Percentiles rank a stretch among this genome's conserved stretches.
These are phyloP conservation scores for Heimioporus punctisporus DNA, from an alignment of 1,284 basidiomycete genomes.

Conservation along the genomic window DNA sequence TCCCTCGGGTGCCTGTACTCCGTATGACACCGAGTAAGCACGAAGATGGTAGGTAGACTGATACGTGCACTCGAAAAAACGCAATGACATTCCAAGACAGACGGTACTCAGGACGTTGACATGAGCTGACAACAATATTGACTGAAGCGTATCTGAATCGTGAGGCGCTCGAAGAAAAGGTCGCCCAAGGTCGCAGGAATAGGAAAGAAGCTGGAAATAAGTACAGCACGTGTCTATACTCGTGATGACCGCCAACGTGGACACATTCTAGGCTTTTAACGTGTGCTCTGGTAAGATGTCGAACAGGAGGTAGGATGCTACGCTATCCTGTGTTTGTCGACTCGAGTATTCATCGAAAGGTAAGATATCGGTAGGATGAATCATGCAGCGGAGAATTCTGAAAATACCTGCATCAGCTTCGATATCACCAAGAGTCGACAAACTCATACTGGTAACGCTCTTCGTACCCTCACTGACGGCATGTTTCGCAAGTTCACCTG, in stretches of 20 bases:
- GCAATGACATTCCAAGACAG: slow-evolving; percentile 20
- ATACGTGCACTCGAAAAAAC: slow-evolving; percentile 69
- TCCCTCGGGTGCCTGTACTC: slow-evolving; percentile 80
- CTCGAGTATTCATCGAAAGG: neutral
- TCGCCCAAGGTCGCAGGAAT: slow-evolving; percentile 78
- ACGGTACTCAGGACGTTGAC: slow-evolving; percentile 54
- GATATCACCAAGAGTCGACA: neutral
- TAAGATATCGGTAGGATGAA: slow-evolving; percentile 1
- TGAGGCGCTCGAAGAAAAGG: slow-evolving; percentile 76
- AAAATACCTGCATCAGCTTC: slow-evolving; percentile 11
- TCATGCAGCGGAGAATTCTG: slow-evolving; percentile 36
- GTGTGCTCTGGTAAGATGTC: slow-evolving; percentile 5
- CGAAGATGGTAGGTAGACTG: slow-evolving; percentile 74
- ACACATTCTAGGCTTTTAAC: slow-evolving; percentile 42
- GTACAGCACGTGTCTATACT: slow-evolving; percentile 56
- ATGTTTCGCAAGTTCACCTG: slow-evolving; percentile 66
- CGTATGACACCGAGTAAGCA: slow-evolving; percentile 73
- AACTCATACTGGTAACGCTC: slow-evolving; percentile 43
- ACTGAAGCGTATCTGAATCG: slow-evolving; percentile 80
- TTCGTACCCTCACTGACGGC: slow-evolving; percentile 67
- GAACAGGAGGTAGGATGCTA: slow-evolving; percentile 17
- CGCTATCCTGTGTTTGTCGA: slow-evolving; percentile 19
- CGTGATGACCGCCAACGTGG: slow-evolving; percentile 8
- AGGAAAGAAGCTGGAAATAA: slow-evolving; percentile 87
- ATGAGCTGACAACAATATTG: slow-evolving; percentile 70